phyloP scores from a whole-genome alignment of 768 basidiomycete species.

The Pulveroboletus ravenelii region DNA sequence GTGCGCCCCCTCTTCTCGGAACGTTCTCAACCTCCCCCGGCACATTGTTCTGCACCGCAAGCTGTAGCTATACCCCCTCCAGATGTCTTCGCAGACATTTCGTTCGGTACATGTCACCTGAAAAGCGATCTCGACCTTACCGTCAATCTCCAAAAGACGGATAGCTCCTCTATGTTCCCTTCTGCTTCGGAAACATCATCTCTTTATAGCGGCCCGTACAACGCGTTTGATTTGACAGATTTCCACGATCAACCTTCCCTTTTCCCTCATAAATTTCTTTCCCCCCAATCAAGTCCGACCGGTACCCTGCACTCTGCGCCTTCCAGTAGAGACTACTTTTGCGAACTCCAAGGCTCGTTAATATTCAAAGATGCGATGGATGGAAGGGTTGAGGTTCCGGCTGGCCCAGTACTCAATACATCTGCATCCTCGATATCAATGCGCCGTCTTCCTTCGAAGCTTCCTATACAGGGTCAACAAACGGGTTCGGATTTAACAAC shows the following conservation, averaged over 20 bases:
- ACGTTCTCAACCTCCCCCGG: slow-evolving; percentile 9
- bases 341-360: slow-evolving; percentile 11
- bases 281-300: slow-evolving; percentile 7
- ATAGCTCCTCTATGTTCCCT: slow-evolving; percentile 4
- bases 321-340: slow-evolving; percentile 9
- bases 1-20: slow-evolving; percentile 28
- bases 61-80: slow-evolving; percentile 2
- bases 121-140: slow-evolving; percentile 13
- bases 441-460: slow-evolving; percentile 30
- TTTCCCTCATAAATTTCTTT: slow-evolving; percentile 6
- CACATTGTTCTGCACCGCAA: slow-evolving; percentile 6
- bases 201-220: background rate
- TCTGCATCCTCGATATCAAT: slow-evolving; percentile 28
- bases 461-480: slow-evolving; percentile 21
- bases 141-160: slow-evolving; percentile 4
- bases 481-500: slow-evolving; percentile 15
- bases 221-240: slow-evolving; percentile 2
- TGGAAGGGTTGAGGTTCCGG: slow-evolving; percentile 7
- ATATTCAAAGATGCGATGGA: slow-evolving; percentile 13
- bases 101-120: slow-evolving; percentile 7
- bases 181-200: slow-evolving; percentile 4
- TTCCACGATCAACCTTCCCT: slow-evolving; percentile 3
- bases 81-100: slow-evolving; percentile 6
- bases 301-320: background rate
- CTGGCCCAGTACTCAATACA: slow-evolving; percentile 7